A percentile compares a stretch with the other conserved stretches of the same genome.
These are phyloP conservation scores for Neurospora intermedia DNA, from an alignment of 495 filamentous ascomycete species.

Conservation along the genomic window DNA sequence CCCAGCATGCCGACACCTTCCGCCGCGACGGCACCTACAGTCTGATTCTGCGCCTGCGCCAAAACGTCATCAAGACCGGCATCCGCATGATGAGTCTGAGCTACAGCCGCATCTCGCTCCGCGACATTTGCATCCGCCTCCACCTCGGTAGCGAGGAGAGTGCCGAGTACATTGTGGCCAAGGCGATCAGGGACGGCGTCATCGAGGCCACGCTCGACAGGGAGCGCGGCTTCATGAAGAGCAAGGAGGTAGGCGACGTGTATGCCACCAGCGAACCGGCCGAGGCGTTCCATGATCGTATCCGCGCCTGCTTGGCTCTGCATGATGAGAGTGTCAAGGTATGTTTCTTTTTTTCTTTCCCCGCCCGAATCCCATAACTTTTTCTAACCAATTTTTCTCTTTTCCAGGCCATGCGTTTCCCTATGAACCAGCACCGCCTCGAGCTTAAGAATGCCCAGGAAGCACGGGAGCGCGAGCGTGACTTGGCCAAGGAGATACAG, in stretches of 20 bases:
- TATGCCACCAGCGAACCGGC: constrained; percentile 93
- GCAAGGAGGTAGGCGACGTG: constrained; percentile 87
- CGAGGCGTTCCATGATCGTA: constrained; percentile 94
- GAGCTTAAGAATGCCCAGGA: constrained; percentile 97
- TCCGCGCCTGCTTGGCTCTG: constrained; percentile 76
- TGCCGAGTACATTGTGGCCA: constrained; percentile 97
- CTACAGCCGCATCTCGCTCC: constrained; percentile 93
- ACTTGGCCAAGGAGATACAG: constrained; percentile 97
- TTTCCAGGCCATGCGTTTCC: constrained; percentile 86
- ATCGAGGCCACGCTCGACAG: constrained; percentile 94
- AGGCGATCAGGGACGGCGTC: constrained; percentile 94
- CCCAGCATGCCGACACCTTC: constrained; percentile 71
- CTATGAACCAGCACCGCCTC: constrained; percentile 97
- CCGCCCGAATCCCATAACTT: too few species aligned
- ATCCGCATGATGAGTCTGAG: constrained; percentile 98
- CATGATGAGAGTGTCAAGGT: constrained; percentile 98
- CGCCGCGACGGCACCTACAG: constrained; percentile 91
- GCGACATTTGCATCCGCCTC: constrained; percentile 92
- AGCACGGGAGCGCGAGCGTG: constrained; percentile 86
- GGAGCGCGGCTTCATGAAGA: constrained; percentile 96
- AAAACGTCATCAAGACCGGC: constrained; percentile 99
- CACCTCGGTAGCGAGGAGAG: constrained; percentile 89
- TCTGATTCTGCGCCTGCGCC: constrained; percentile 81
- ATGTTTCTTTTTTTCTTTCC: constrained; percentile 18
- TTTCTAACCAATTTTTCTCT: too few species aligned